These are phyloP conservation scores for Madurella mycetomatis DNA, from an alignment of 2,329 filamentous ascomycete genomes.

Conservation along the genomic window DNA sequence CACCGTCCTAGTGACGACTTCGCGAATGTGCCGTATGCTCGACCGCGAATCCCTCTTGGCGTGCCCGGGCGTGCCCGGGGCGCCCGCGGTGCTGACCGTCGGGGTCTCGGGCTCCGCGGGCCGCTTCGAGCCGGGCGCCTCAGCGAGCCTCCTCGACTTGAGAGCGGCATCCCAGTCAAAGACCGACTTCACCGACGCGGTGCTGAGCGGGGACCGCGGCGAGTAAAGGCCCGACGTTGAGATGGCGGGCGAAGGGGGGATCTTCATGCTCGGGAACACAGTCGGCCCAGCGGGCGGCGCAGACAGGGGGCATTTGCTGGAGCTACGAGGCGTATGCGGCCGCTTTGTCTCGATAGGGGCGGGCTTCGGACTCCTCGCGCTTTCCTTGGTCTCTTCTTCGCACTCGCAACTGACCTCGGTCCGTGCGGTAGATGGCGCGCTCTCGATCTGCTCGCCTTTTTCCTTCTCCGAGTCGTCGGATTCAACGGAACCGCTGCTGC, in stretches of 20 bases:
- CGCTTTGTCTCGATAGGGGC: slow-evolving; percentile 24
- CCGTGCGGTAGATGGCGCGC: slow-evolving; percentile 52
- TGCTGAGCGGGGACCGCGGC: slow-evolving; percentile 73
- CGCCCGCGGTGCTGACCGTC: slow-evolving; percentile 4
- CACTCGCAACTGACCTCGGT: slow-evolving; percentile 53
- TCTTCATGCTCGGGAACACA: slow-evolving; percentile 63
- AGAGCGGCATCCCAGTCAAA: slow-evolving; percentile 74
- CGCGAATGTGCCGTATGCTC: slow-evolving; percentile 67
- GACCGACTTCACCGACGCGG: slow-evolving; percentile 60
- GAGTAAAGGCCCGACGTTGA: slow-evolving; percentile 58
- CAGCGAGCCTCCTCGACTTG: slow-evolving; percentile 59
- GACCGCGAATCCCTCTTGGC: slow-evolving; percentile 51
- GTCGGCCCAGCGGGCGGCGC: slow-evolving; percentile 57
- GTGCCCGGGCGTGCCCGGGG: slow-evolving; percentile 16
- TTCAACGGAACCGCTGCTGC: slow-evolving; percentile 40
- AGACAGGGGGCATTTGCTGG: slow-evolving; percentile 50
- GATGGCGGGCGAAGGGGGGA: slow-evolving; percentile 70
- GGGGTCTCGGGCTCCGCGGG: slow-evolving; percentile 24
- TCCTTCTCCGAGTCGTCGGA: slow-evolving; percentile 35
- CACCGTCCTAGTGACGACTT: slow-evolving; percentile 91
- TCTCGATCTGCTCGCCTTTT: slow-evolving; percentile 32
- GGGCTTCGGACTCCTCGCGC: slow-evolving; percentile 19
- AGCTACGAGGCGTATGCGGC: slow-evolving; percentile 18
- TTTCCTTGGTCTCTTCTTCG: slow-evolving; percentile 38
- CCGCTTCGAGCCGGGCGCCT: slow-evolving; percentile 41